These are phyloP conservation scores for Neoscytalidium dimidiatum DNA, from an alignment of 2,329 filamentous ascomycete species.

Conservation along the genomic window DNA sequence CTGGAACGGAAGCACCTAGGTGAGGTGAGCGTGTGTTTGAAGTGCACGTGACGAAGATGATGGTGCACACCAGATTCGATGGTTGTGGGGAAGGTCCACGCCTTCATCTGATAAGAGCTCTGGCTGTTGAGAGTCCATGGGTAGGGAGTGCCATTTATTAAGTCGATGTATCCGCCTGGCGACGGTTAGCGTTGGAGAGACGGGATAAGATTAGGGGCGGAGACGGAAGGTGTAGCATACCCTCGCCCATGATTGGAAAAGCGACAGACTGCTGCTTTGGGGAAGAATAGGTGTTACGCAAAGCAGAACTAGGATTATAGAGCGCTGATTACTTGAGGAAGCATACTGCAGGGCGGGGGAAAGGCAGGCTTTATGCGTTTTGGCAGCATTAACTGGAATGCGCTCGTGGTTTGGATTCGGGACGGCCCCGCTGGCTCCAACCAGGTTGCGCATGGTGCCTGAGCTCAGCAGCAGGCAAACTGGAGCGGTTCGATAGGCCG, in stretches of 20 bases:
- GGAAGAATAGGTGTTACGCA: not conserved
- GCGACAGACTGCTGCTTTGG: not conserved
- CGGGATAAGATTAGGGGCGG: slow-evolving; percentile 4
- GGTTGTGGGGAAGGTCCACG: slow-evolving; percentile 37
- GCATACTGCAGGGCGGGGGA: not conserved
- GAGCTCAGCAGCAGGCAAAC: slow-evolving; percentile 2
- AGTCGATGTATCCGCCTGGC: slow-evolving; percentile 37
- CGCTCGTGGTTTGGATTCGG: not conserved
- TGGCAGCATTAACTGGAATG: not conserved
- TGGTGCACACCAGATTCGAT: slow-evolving; percentile 29
- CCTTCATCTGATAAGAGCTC: slow-evolving; percentile 41
- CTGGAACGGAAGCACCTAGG: slow-evolving; percentile 31
- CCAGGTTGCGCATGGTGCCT: slow-evolving; percentile 3
- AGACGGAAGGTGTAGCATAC: slow-evolving; percentile 10
- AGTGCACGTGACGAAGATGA: not conserved
- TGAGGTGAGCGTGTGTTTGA: not conserved
- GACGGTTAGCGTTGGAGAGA: slow-evolving; percentile 8
- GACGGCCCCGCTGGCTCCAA: not conserved
- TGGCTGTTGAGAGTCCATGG: slow-evolving; percentile 35
- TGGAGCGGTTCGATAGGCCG: not conserved
- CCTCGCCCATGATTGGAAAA: slow-evolving; percentile 14
- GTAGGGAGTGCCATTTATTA: slow-evolving; percentile 45
- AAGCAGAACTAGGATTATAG: not conserved
- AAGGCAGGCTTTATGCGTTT: not conserved
- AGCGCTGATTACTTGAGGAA: not conserved